phyloP scores from a whole-genome alignment of 768 basidiomycete genomes.

The Suillus occidentalis region DNA sequence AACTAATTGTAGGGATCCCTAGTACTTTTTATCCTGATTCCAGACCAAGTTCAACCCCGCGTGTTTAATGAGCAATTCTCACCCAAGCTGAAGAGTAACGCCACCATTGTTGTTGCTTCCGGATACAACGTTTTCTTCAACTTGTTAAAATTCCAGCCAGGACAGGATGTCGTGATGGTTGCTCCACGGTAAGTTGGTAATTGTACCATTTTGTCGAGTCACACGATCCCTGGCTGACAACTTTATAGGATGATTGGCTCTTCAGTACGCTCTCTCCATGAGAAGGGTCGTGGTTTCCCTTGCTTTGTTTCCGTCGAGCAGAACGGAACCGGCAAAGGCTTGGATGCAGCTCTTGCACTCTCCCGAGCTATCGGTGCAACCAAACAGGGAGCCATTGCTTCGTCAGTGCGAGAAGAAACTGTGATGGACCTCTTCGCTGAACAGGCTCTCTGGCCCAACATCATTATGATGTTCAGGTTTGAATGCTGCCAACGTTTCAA shows the following conservation, averaged over 20 bases:
- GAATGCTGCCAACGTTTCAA: background rate
- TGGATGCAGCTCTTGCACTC: conserved; percentile 49
- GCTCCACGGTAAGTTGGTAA: conserved; percentile 48
- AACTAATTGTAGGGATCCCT: background rate
- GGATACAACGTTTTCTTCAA: conserved; percentile 68
- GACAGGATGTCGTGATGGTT: conserved; percentile 66
- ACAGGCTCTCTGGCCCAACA: conserved; percentile 67
- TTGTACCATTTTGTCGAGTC: background rate
- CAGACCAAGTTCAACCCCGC: conserved; percentile 63
- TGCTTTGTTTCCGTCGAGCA: conserved; percentile 68
- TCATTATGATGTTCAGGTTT: conserved; percentile 61
- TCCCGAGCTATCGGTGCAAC: conserved; percentile 62
- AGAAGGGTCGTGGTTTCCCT: conserved; percentile 61
- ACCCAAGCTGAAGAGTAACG: conserved; percentile 47
- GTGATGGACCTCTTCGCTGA: conserved; percentile 67
- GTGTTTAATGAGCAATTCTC: conserved; percentile 59
- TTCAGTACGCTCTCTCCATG: conserved; percentile 60
- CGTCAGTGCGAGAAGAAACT: conserved; percentile 62
- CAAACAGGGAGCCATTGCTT: conserved; percentile 61
- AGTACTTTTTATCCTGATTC: conserved; percentile 64
- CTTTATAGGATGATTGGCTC: conserved; percentile 60
- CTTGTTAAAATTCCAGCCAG: conserved; percentile 50
- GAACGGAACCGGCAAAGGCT: conserved; percentile 51
- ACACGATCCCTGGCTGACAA: background rate
- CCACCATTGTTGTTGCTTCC: conserved; percentile 57